Evolutionary conservation across 176 grass and related monocot species (phyloP), one percentile per base, ranked within the genome.

Genomic region (Ananas comosus): DNA sequence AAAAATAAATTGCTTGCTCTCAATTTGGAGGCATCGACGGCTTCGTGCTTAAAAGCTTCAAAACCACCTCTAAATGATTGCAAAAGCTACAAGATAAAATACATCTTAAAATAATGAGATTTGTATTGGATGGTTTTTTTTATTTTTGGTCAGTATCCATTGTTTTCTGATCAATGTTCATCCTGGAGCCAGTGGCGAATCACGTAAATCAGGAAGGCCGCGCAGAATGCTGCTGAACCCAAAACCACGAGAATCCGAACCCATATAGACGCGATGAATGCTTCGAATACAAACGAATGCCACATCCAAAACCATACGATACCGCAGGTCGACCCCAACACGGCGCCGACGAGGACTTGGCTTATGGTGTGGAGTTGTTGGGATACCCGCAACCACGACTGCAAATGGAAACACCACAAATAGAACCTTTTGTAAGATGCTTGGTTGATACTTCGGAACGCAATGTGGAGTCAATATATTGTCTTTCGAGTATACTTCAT

Each of bases 311-410:
- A 86, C 95, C 87, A 99, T 12, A 61, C 9, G 67, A 76, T 79
- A 64, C 69, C 49, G 2, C 83, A 80, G 49, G 53, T 8, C 72
- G 78, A 77, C 64, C 95, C 95, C 58, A 94, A 50, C 16, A 72
- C 13, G 13, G 72, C 82, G 28, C 90, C 95, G 11, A 94, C 95
- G 4, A 86, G 70, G 61, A 99, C 70, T 82, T 94, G 95, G 59
- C 75, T 93, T 29, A 58, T 42, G 9, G 95, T 93, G 72, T 99
- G 95, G 68, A 94, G 90, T 53, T 68, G 74, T 52, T 82, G 95
- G 0, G 95, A 91, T 12, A 99, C 82, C 42, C 95, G 80, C 64
- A 99, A 49, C 95, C 95, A 99, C 0, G 90, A 83, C 95, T 94
- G 80, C 68, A 79, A 12, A 69, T 57, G 70, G 49, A 29, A 67